phyloP scores from a whole-genome alignment of 805 yeast species.

The Pachysolen tannophilus region DNA sequence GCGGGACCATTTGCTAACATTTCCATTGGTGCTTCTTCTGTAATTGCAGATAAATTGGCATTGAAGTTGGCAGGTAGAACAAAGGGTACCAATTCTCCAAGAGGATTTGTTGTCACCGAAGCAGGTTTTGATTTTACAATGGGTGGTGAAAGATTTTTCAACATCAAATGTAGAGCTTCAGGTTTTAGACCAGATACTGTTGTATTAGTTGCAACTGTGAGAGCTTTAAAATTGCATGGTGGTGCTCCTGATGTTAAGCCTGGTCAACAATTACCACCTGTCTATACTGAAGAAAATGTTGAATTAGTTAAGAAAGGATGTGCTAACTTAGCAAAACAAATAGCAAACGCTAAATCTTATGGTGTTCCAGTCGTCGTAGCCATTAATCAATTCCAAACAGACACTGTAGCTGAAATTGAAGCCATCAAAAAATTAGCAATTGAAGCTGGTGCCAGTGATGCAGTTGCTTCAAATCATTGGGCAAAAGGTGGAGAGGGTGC shows the following conservation, averaged over 20 bases:
- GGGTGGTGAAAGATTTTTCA: constrained; percentile 86
- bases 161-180: constrained; percentile 77
- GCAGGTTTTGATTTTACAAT: constrained; percentile 88
- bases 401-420: constrained; percentile 60
- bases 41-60: constrained; percentile 77
- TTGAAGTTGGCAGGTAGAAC: constrained; percentile 62
- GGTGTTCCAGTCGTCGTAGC: constrained; percentile 81
- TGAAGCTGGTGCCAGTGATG: constrained; percentile 73
- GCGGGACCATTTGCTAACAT: constrained; percentile 89
- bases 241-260: constrained; percentile 88
- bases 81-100: constrained; percentile 22
- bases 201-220: constrained; percentile 75
- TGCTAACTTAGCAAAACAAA: constrained; percentile 71
- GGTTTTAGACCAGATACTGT: constrained; percentile 73
- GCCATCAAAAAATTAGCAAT: constrained; percentile 59
- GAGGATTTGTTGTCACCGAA: constrained; percentile 78
- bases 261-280: constrained; percentile 71
- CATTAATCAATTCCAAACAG: constrained; percentile 70
- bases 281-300: constrained; percentile 62
- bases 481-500: constrained; percentile 84
- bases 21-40: constrained; percentile 81
- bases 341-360: constrained; percentile 59
- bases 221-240: constrained; percentile 82
- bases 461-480: constrained; percentile 81
- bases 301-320: constrained; percentile 65